Evolutionary conservation across 805 yeast species (phyloP), one percentile per base, ranked within the genome.

Genomic region (Zygotorulaspora chibaensis): DNA sequence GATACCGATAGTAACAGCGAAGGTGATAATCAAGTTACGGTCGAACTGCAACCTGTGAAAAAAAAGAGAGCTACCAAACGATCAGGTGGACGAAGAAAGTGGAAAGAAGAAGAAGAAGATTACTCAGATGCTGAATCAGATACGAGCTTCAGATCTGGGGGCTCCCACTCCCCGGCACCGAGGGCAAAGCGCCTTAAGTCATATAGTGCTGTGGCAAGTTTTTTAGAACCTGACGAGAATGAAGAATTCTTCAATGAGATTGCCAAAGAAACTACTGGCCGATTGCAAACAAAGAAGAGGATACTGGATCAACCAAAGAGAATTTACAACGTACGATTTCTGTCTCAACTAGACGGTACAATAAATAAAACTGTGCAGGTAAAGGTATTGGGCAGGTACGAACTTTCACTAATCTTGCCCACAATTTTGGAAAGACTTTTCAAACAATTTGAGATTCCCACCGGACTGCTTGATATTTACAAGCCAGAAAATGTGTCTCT

Each of bases 301-400:
- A 41, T 44, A 7, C 45, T 51, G 13, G 51, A 53, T 15, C 37
- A 17, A 17, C 50, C 57, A 4, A 53, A 51, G 27, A 54, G 62
- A 33, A 40, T 56, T 9, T 65, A 55, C 47, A 59, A 56, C 27
- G 52, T 65, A 3, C 47, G 45, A 17, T 58, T 63, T 44, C 16
- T 51, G 1, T 65, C 69, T 3, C 54, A 56, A 40, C 18, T 65
- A n/a, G 60, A 57, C 15, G 68, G 66, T 8, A 48, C 60, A 3
- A 30, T 45, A 8, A 55, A 58, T 37, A 58, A 54, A 36, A 53
- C 49, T 11, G 58, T 65, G 8, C 56, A 57, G 40, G 56, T 62
- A 3, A 61, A 59, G 43, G 66, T 62, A 1, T 38, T 53, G 9
- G 69, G 69, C 1, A 53, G 53, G 28, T 55, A 55, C 38, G 45